A percentile compares a stretch with the other conserved stretches of the same genome.
Conservation (phyloP, 441 rosid genomes). For the Gossypium schwendimanii region DNA sequence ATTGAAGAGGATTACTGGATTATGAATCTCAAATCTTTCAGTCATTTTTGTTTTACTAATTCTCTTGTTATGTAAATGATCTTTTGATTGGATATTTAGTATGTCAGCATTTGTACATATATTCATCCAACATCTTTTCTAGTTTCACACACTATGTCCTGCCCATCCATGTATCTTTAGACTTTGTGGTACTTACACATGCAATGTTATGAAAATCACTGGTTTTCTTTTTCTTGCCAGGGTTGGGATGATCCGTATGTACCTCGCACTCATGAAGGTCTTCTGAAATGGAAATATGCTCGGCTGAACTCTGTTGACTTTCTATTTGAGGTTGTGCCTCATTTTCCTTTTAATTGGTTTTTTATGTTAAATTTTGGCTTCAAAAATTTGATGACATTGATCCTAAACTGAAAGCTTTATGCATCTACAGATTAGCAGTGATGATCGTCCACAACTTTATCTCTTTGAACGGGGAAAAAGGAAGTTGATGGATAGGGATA, state of each 20-base stretch:
- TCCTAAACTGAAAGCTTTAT: conserved; percentile 8
- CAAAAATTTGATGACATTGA: not conserved
- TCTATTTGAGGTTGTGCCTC: conserved; percentile 61
- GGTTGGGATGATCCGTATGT: conserved; percentile 99
- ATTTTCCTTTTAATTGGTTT: conserved; percentile 1
- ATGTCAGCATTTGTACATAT: not conserved
- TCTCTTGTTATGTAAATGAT: not conserved
- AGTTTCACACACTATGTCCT: not conserved
- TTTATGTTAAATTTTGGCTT: conserved; percentile 7
- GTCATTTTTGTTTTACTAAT: not conserved
- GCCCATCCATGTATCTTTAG: not conserved
- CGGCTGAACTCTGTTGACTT: conserved; percentile 95
- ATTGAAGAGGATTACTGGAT: not conserved
- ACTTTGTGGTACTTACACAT: too few species aligned
- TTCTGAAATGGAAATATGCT: conserved; percentile 95
- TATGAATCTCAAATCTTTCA: not conserved
- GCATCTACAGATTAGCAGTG: conserved; percentile 31
- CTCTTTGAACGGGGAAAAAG: conserved; percentile 76
- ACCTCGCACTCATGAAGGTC: conserved; percentile 94
- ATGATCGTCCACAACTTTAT: conserved; percentile 52
- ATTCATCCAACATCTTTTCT: not conserved
- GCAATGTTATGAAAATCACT: not conserved
- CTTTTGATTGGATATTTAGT: not conserved
- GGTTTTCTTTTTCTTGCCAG: conserved; percentile 29
- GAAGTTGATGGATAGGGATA: conserved; percentile 71